A percentile compares a stretch with the other conserved stretches of the same genome.
Conservation (phyloP, 768 basidiomycete genomes). For the Crepidotus variabilis region DNA sequence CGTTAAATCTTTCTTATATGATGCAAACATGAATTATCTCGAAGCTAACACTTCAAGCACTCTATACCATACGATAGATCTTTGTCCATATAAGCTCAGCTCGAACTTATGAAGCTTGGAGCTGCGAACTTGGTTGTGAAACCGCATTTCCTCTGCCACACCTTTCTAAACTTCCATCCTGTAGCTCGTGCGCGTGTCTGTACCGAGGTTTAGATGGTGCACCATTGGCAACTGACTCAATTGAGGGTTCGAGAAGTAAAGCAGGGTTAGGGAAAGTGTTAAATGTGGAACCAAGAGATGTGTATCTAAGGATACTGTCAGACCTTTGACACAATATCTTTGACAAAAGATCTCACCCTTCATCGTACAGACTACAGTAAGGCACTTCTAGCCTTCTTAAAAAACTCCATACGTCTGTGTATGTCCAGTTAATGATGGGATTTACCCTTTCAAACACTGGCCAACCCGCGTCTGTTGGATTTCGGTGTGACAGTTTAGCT, state of each 20-base stretch:
- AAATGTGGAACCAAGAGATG: conserved; percentile 91
- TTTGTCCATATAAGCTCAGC: too few relatives aligned
- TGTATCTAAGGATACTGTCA: conserved; percentile 60
- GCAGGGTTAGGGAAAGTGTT: conserved; percentile 95
- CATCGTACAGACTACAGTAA: conserved; percentile 87
- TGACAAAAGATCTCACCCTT: conserved; percentile 58
- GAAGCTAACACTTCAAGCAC: too few relatives aligned
- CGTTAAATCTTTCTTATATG: too few relatives aligned
- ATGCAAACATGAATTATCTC: too few relatives aligned
- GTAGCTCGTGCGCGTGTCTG: conserved; percentile 77
- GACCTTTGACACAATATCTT: background rate
- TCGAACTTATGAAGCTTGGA: too few relatives aligned
- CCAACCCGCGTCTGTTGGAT: conserved; percentile 88
- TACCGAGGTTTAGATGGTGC: conserved; percentile 35
- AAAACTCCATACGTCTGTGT: conserved; percentile 87
- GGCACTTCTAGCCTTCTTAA: conserved; percentile 70
- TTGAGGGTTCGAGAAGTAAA: conserved; percentile 36
- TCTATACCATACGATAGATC: too few relatives aligned
- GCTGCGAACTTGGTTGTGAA: background rate
- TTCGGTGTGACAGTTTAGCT: conserved; percentile 72
- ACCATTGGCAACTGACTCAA: conserved; percentile 12
- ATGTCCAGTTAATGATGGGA: conserved; percentile 95
- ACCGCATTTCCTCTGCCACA: conserved; percentile 46
- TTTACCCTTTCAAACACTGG: conserved; percentile 87
- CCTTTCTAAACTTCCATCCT: conserved; percentile 71